phyloP scores from a whole-genome alignment of 2,329 filamentous ascomycete species.

The Monilinia polystroma region DNA sequence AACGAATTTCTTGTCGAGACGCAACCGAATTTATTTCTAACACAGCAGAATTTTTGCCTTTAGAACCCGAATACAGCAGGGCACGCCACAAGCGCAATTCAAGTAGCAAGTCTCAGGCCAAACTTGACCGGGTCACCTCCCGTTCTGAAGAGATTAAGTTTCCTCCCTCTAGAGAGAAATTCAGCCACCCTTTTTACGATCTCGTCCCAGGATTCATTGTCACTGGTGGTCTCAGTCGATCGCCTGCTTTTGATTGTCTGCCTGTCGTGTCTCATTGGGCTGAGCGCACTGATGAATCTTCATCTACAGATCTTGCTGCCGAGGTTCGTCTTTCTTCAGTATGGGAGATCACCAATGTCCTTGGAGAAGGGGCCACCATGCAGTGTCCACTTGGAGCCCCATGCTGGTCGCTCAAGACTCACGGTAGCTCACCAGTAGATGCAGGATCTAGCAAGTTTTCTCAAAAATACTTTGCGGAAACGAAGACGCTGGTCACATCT shows the following conservation, averaged over 20 bases:
- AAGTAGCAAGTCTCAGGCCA: background rate
- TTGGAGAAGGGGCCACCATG: conserved; percentile 16
- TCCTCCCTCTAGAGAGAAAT: background rate
- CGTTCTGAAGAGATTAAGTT: background rate
- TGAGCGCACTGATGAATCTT: conserved; percentile 4
- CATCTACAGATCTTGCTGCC: background rate
- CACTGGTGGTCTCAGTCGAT: conserved; percentile 2
- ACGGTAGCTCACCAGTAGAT: background rate
- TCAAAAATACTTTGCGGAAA: background rate
- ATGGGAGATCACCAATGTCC: background rate
- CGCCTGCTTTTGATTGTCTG: conserved; percentile 16
- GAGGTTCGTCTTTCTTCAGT: background rate
- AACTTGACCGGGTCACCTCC: background rate
- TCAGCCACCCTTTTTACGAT: background rate
- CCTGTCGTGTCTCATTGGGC: conserved; percentile 14
- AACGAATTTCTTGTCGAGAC: conserved; percentile 7
- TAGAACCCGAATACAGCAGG: background rate
- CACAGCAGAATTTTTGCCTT: background rate
- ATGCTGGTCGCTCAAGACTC: background rate
- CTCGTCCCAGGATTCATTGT: background rate
- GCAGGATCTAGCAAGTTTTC: conserved; percentile 1
- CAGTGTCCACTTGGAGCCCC: conserved; percentile 6
- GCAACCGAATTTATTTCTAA: background rate
- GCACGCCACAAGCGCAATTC: background rate
- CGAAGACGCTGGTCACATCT: background rate